Evolutionary conservation across 768 basidiomycete genomes (phyloP), one percentile per base, ranked within the genome.

Genomic region (Amanita polypyramis): DNA sequence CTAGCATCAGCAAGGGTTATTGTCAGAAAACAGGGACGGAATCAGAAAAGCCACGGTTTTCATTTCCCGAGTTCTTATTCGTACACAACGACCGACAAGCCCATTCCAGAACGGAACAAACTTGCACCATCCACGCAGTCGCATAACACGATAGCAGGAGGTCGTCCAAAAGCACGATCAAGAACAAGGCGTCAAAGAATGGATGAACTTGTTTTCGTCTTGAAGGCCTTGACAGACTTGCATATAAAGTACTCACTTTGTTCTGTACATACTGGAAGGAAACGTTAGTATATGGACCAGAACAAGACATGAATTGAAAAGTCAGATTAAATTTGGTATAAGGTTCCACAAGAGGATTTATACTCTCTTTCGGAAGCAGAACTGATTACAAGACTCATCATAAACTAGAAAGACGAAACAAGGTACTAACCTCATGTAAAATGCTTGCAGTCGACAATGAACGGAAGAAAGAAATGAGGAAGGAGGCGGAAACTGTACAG

Each of bases 191-290:
- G 63, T 68, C 82, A 82, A 85, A 72, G 82, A 85, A 85, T 84
- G 82, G 82, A 85, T 84, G 75, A 85, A 83, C 82, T 85, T 76
- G 63, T 66, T 84, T 81, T 84, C 81, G 69, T 83, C 81, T 62
- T 66, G 48, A 43, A 46, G 44, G 27, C 11, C 7, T 41, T 25
- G 44, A n/a, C 43, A 36, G 2, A 15, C 21, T 30, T 20, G 53
- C 37, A 48, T 33, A 17, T 17, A 9, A 50, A 43, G n/a, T 46
- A 58, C 61, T 60, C 52, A 62, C 61, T 45, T 52, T 41, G 46
- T 51, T 43, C 7, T 32, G 12, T 17, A 44, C 43, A 36, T 32
- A 50, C 19, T 10, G 4, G 21, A 33, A 35, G 10, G 17, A 23
- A 20, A 17, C 15, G 52, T 69, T n/a, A 65, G 62, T 51, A 51